Base-by-base conservation (phyloP, 1,139 yeast species). In the Candida albicans region DNA sequence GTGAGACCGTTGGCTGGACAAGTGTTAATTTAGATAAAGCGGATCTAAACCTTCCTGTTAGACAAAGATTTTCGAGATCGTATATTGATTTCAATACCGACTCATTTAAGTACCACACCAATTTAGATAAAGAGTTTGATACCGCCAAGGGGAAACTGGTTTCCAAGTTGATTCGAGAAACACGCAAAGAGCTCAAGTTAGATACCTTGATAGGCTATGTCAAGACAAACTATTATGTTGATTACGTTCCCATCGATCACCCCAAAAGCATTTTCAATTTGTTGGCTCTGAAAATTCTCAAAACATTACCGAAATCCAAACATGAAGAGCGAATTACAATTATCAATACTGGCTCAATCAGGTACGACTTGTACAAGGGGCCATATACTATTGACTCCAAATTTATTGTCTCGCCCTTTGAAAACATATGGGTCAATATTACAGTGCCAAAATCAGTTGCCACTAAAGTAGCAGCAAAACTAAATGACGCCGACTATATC, bases 1-100 rank as follows among this genome's bases (percentile, higher is more conserved):
- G 96, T 57, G 99, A 93, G 61, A 91, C 98, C 0, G 77, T 87
- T 14, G 99, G 99, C 0, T 93, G 91, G 78, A 65, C 87, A 9
- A 82, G 96, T 39, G 68, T 87, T 28, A 72, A 78, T 49, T 42
- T 62, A 12, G 47, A 46, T 3, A 43, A 45, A 7, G 41, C n/a
- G n/a, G n/a, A n/a, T n/a, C n/a, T n/a, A n/a, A n/a, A 47, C 1
- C 26, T 41, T 22, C 45, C 38, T 15, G 49, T 57, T 8, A 53
- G 46, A 33, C 51, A 58, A 34, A 44, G 65, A 43, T 77, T 75
- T 57, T 58, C 77, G 28, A 72, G 97, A 55, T 70, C 81, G 15
- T 91, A 91, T 61, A 78, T 91, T 50, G 98, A 91, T 60, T 89
- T 89, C 65, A 90, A 84, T 60, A 58, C 76, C 26, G 72, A 79